Evolutionary conservation across 2,329 filamentous ascomycete genomes (phyloP).

Genomic region (Colletotrichum sp.): DNA sequence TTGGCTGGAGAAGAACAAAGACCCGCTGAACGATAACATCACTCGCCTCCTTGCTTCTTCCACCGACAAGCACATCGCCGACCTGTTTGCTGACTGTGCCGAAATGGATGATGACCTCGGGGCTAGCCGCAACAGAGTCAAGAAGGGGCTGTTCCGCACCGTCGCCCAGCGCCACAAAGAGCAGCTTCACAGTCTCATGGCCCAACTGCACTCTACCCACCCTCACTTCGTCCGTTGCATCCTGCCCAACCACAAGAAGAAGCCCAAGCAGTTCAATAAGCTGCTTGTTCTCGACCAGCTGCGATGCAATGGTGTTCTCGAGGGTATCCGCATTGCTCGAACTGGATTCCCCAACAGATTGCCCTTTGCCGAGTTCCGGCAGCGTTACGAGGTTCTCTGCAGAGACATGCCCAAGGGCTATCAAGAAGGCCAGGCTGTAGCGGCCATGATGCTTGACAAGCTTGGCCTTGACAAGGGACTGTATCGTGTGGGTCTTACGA

Average conservation of each 20-base stretch:
- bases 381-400: slow-evolving; percentile 95
- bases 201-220: slow-evolving; percentile 91
- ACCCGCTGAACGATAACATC: slow-evolving; percentile 95
- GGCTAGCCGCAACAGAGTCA: slow-evolving; percentile 78
- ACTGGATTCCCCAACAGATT: slow-evolving; percentile 97
- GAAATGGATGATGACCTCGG: slow-evolving; percentile 77
- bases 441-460: slow-evolving; percentile 86
- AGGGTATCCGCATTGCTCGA: slow-evolving; percentile 95
- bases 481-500: slow-evolving; percentile 93
- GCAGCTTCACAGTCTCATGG: slow-evolving; percentile 95
- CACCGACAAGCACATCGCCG: slow-evolving; percentile 80
- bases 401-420: slow-evolving; percentile 87
- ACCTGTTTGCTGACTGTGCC: slow-evolving; percentile 86
- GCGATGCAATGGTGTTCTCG: slow-evolving; percentile 98
- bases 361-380: slow-evolving; percentile 90
- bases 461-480: slow-evolving; percentile 83
- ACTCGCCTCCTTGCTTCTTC: slow-evolving; percentile 87
- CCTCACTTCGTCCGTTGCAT: slow-evolving; percentile 99
- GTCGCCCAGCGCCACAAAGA: slow-evolving; percentile 98
- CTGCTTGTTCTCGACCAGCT: slow-evolving; percentile 95
- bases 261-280: slow-evolving; percentile 89
- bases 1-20: slow-evolving; percentile 99
- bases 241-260: slow-evolving; percentile 96
- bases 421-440: slow-evolving; percentile 86
- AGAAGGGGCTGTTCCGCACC: slow-evolving; percentile 96